These are phyloP conservation scores for Tetrapyrgos nigripes DNA, from an alignment of 1,284 basidiomycete species.

Conservation along the genomic window DNA sequence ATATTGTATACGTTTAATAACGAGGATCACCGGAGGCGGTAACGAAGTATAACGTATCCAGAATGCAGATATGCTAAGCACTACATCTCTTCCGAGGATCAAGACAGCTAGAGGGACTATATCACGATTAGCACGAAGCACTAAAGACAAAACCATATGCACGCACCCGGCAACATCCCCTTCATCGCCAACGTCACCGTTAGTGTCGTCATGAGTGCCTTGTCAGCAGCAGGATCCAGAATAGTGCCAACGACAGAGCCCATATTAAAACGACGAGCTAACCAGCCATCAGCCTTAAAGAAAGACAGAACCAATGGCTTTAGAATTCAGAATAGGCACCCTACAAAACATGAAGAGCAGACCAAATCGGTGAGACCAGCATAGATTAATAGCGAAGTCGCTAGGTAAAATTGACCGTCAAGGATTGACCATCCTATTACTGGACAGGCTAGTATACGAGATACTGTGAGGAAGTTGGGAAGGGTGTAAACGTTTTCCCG, in stretches of 20 bases:
- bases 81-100: conserved; percentile 90
- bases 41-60: conserved; percentile 93
- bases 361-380: conserved; percentile 93
- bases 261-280: conserved; percentile 89
- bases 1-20: conserved; percentile 6
- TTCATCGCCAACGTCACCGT: conserved; percentile 87
- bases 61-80: conserved; percentile 90
- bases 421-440: conserved; percentile 92
- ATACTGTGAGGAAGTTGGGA: conserved; percentile 90
- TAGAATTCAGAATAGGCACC: conserved; percentile 5
- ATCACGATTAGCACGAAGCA: neutral
- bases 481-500: conserved; percentile 94
- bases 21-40: conserved; percentile 75
- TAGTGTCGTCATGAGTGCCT: conserved; percentile 94
- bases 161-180: conserved; percentile 83
- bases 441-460: conserved; percentile 89
- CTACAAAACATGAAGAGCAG: conserved; percentile 35
- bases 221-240: conserved; percentile 97
- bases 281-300: conserved; percentile 87
- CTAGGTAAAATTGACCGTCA: conserved; percentile 81
- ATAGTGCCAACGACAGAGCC: conserved; percentile 91
- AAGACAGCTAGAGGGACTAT: conserved; percentile 85
- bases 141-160: neutral
- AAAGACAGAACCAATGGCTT: conserved; percentile 12
- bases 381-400: conserved; percentile 85